Percentiles rank a stretch among this genome's conserved stretches.
These are phyloP conservation scores for Gilbertella persicaria DNA, from an alignment of 371 early-diverging fungal genomes.

Conservation along the genomic window DNA sequence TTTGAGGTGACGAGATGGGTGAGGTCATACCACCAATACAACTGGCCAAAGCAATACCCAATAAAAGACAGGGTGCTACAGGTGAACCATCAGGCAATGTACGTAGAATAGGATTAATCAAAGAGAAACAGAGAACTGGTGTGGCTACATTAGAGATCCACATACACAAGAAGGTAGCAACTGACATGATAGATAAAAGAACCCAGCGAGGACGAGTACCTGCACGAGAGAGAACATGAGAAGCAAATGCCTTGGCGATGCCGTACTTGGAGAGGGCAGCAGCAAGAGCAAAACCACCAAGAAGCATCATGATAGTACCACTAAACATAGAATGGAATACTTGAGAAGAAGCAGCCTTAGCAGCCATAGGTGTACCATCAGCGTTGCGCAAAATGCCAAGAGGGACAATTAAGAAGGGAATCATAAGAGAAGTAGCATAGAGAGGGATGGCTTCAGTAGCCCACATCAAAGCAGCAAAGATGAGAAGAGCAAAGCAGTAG, in stretches of 20 bases:
- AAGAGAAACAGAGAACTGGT: conserved; percentile 81
- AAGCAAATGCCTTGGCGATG: conserved; percentile 77
- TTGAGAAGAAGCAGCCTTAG: conserved; percentile 74
- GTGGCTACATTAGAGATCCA: conserved; percentile 87
- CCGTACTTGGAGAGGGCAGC: conserved; percentile 59
- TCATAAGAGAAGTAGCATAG: conserved; percentile 76
- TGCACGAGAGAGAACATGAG: conserved; percentile 68
- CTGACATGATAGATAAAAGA: conserved; percentile 75
- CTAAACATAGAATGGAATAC: conserved; percentile 91
- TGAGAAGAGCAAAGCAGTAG: conserved; percentile 65
- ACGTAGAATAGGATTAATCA: conserved; percentile 77
- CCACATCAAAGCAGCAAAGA: conserved; percentile 69
- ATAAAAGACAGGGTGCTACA: conserved; percentile 83
- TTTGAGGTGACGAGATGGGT: conserved; percentile 96
- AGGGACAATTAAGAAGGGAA: conserved; percentile 77
- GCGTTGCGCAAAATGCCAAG: conserved; percentile 69
- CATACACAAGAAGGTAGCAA: conserved; percentile 75
- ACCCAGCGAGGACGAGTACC: conserved; percentile 73
- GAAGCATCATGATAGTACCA: conserved; percentile 92
- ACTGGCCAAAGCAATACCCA: conserved; percentile 94
- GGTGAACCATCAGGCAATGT: conserved; percentile 62
- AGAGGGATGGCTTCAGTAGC: conserved; percentile 78
- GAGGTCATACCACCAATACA: conserved; percentile 97
- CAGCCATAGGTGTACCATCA: conserved; percentile 57
- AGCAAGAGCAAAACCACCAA: conserved; percentile 95